Evolutionary conservation across 169 alveolate species (phyloP).

Genomic region (Plasmodium malariae): DNA sequence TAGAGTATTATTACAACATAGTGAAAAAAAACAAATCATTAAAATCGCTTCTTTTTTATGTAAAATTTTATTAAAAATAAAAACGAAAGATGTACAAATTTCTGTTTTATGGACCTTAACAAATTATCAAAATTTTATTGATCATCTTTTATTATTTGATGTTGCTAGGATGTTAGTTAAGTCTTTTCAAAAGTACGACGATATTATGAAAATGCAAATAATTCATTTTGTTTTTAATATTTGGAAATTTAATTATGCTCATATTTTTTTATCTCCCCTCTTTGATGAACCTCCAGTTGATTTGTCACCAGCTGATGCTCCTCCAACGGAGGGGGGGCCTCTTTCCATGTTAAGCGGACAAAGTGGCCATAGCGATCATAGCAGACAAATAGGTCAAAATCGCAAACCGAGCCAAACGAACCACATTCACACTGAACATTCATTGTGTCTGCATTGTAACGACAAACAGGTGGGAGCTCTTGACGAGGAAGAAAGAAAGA

Average conservation of each 20-base stretch:
- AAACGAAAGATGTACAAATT: constrained; percentile 11
- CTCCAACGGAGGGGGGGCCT: too few species aligned
- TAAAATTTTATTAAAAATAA: constrained; percentile 22
- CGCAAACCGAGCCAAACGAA: too few species aligned
- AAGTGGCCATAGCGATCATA: too few species aligned
- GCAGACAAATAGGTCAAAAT: too few species aligned
- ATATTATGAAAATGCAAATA: constrained; percentile 16
- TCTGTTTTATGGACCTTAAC: constrained; percentile 49
- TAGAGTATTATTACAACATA: constrained; percentile 27
- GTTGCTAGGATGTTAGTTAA: constrained; percentile 23
- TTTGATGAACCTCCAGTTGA: too few species aligned
- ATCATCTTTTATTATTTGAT: constrained; percentile 22
- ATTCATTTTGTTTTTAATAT: constrained; percentile 51
- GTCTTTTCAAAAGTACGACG: background rate
- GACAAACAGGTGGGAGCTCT: too few species aligned
- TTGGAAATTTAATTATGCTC: constrained; percentile 31
- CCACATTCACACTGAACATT: too few species aligned
- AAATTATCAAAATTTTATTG: constrained; percentile 42
- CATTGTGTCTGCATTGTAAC: too few species aligned
- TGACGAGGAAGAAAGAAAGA: too few species aligned
- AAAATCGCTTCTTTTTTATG: constrained; percentile 12
- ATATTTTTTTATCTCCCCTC: background rate
- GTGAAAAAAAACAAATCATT: constrained; percentile 2
- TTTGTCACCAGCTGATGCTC: too few species aligned
- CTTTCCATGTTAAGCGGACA: too few species aligned